Percentiles rank a stretch among this genome's conserved stretches.
phyloP scores from a whole-genome alignment of 2,329 filamentous ascomycete species.

The Fusarium incarnatum region DNA sequence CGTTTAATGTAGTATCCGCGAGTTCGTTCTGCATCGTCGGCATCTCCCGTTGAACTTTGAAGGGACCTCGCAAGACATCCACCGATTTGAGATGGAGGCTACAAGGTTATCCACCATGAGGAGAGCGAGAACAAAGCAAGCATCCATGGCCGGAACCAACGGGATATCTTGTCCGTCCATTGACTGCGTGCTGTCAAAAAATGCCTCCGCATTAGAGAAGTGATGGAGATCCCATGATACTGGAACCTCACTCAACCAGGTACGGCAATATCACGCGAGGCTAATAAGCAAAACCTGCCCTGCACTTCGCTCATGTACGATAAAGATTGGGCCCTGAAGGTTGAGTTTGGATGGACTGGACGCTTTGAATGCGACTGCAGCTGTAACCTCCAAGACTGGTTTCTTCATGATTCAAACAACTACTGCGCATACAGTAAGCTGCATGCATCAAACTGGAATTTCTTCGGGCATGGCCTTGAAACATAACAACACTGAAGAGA shows the following conservation, averaged over 20 bases:
- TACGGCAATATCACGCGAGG: slow-evolving; percentile 12
- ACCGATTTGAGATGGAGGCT: slow-evolving; percentile 13
- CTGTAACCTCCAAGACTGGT: neutral
- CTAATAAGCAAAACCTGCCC: slow-evolving; percentile 8
- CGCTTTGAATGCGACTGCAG: neutral
- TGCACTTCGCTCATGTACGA: neutral
- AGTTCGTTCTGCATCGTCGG: neutral
- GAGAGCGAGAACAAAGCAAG: slow-evolving; percentile 18
- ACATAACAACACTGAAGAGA: slow-evolving; percentile 38
- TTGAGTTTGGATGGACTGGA: neutral
- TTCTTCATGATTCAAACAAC: neutral
- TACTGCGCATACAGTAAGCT: neutral
- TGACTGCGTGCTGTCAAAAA: slow-evolving; percentile 5
- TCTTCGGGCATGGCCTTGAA: slow-evolving; percentile 42
- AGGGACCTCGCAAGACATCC: neutral
- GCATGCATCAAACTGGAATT: neutral
- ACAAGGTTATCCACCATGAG: slow-evolving; percentile 23
- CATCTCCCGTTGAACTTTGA: neutral
- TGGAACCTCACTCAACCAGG: neutral
- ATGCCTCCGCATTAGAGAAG: slow-evolving; percentile 6
- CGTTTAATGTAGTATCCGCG: neutral
- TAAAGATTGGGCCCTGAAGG: slow-evolving; percentile 4
- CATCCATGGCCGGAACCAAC: slow-evolving; percentile 5
- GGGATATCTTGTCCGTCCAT: slow-evolving; percentile 28
- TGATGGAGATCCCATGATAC: slow-evolving; percentile 20